These are phyloP conservation scores for Penicillium crystallinum DNA, from an alignment of 495 filamentous ascomycete genomes.

Conservation along the genomic window DNA sequence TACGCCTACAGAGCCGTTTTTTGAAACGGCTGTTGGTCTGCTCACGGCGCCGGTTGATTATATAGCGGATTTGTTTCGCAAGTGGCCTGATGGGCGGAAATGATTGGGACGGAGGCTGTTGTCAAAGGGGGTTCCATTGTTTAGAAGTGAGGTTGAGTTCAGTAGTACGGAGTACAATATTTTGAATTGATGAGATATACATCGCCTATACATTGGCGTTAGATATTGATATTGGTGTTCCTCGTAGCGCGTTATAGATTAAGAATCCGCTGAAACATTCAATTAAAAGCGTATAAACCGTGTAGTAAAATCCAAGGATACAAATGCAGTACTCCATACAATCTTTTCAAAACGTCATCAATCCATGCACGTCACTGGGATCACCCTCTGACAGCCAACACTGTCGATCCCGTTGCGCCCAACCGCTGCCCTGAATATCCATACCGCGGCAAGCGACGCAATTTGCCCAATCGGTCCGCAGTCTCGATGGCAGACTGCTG, in stretches of 20 bases:
- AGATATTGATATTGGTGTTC: too few species aligned
- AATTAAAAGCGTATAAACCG: too few species aligned
- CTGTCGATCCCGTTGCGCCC: constrained; percentile 8
- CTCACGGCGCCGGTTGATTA: constrained; percentile 25
- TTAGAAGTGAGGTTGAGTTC: too few species aligned
- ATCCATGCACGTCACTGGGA: too few species aligned
- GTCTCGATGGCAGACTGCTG: constrained; percentile 1
- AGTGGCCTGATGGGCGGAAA: constrained; percentile 18
- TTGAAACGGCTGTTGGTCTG: constrained; percentile 23
- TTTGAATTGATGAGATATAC: too few species aligned
- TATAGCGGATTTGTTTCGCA: constrained; percentile 27
- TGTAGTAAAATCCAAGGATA: not conserved
- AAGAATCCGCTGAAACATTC: too few species aligned
- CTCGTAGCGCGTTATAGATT: too few species aligned
- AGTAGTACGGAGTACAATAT: too few species aligned
- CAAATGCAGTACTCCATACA: not conserved
- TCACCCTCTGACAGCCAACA: constrained; percentile 13
- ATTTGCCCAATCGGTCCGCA: constrained; percentile 3
- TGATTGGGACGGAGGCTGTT: not conserved
- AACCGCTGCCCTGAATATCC: constrained; percentile 9
- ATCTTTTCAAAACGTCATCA: not conserved
- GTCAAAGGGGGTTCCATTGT: too few species aligned
- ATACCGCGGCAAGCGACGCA: constrained; percentile 17
- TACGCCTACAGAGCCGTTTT: constrained; percentile 21
- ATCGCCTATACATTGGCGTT: too few species aligned